phyloP scores from a whole-genome alignment of 208 protist genomes.

The Wallacemonas sp. region DNA sequence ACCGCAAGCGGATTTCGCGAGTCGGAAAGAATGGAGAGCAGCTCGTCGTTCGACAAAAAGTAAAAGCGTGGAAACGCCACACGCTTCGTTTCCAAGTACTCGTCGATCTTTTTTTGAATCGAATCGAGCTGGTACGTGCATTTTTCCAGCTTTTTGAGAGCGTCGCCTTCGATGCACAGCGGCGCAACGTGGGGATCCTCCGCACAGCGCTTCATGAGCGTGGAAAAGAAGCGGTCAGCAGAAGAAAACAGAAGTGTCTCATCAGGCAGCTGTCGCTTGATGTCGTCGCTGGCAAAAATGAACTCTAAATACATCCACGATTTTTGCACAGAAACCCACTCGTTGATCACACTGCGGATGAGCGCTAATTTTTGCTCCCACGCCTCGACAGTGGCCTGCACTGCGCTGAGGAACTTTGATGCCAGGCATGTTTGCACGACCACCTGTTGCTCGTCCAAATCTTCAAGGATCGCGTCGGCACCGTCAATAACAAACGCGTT shows the following conservation, averaged over 20 bases:
- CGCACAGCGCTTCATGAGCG: slow-evolving; percentile 79
- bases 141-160: slow-evolving; percentile 87
- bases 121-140: slow-evolving; percentile 88
- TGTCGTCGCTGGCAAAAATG: slow-evolving; percentile 97
- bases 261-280: slow-evolving; percentile 92
- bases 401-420: slow-evolving; percentile 70
- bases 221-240: slow-evolving; percentile 90
- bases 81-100: slow-evolving; percentile 96
- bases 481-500: slow-evolving; percentile 87
- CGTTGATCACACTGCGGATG: slow-evolving; percentile 86
- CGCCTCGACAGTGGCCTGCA: slow-evolving; percentile 64
- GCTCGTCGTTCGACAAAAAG: slow-evolving; percentile 97
- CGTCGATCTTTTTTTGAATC: slow-evolving; percentile 95
- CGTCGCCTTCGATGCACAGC: slow-evolving; percentile 68
- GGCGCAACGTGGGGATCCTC: slow-evolving; percentile 82
- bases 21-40: slow-evolving; percentile 97
- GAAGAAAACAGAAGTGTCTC: slow-evolving; percentile 85
- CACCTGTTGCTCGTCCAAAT: slow-evolving; percentile 90
- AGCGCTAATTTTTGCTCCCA: slow-evolving; percentile 84
- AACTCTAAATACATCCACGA: slow-evolving; percentile 98
- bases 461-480: slow-evolving; percentile 84
- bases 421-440: slow-evolving; percentile 83
- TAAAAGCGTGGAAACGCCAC: slow-evolving; percentile 96
- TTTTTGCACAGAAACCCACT: slow-evolving; percentile 95
- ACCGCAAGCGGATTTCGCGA: slow-evolving; percentile 94